These are phyloP conservation scores for Pilasporangium apinafurcum DNA, from an alignment of 352 stramenopile genomes.

Conservation along the genomic window DNA sequence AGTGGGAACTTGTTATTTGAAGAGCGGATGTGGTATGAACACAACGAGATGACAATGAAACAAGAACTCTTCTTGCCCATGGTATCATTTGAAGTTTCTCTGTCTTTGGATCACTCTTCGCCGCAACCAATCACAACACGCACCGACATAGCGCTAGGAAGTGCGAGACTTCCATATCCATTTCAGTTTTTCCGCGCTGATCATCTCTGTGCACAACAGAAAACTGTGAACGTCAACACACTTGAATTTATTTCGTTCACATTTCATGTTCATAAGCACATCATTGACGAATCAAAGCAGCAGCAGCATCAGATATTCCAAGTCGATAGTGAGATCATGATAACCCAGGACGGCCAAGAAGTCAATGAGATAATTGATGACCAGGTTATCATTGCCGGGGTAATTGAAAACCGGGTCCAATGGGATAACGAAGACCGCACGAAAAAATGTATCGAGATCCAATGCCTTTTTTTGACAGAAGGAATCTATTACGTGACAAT, in stretches of 20 bases:
- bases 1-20: slow-evolving; percentile 16
- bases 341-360: slow-evolving; percentile 25
- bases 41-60: neutral
- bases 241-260: slow-evolving; percentile 7
- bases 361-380: slow-evolving; percentile 6
- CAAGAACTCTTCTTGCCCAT: slow-evolving; percentile 22
- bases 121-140: neutral
- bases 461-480: slow-evolving; percentile 60
- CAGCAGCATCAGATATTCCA: neutral
- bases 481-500: slow-evolving; percentile 41
- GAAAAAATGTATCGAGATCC: slow-evolving; percentile 18
- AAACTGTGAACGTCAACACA: neutral
- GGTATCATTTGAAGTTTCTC: slow-evolving; percentile 23
- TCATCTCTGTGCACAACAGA: neutral
- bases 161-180: slow-evolving; percentile 1
- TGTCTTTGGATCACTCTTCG: neutral
- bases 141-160: neutral
- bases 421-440: slow-evolving; percentile 4
- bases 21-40: slow-evolving; percentile 4
- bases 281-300: neutral
- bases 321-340: slow-evolving; percentile 14
- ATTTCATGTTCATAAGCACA: neutral
- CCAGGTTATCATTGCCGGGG: slow-evolving; percentile 28
- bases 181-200: slow-evolving; percentile 7
- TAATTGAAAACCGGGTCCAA: slow-evolving; percentile 19